Percentiles rank a stretch among this genome's conserved stretches.
phyloP scores from a whole-genome alignment of 345 rosid species.

The Excoecaria cochinchinensis region DNA sequence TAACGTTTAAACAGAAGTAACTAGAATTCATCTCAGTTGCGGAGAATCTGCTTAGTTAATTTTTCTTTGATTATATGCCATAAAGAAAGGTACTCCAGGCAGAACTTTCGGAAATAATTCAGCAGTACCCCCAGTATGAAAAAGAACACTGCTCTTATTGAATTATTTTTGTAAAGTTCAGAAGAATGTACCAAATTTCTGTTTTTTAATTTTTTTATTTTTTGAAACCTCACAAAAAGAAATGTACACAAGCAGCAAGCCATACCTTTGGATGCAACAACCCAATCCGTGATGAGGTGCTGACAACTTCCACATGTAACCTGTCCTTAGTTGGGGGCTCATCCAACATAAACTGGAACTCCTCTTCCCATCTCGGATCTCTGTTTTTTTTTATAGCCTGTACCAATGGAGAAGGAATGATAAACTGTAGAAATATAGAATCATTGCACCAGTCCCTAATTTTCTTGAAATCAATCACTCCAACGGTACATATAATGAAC shows the following conservation, averaged over 20 bases:
- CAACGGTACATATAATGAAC: neutral
- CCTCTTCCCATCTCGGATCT: conserved; percentile 96
- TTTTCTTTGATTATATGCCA: neutral
- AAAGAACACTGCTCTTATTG: neutral
- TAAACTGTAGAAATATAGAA: neutral
- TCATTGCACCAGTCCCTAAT: neutral
- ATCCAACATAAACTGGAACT: conserved; percentile 66
- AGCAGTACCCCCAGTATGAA: neutral
- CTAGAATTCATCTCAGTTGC: neutral
- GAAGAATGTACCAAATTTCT: neutral
- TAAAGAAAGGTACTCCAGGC: neutral
- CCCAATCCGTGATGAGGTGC: conserved; percentile 79
- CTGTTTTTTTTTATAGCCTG: conserved; percentile 84
- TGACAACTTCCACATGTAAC: conserved; percentile 76
- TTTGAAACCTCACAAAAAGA: neutral
- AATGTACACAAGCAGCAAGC: neutral
- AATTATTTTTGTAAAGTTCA: too few species aligned
- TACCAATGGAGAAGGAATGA: conserved; percentile 10
- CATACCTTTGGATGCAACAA: conserved; percentile 85
- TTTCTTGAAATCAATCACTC: neutral
- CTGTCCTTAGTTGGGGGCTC: conserved; percentile 75
- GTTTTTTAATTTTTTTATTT: neutral
- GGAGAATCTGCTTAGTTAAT: neutral
- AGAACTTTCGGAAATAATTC: neutral
- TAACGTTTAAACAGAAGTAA: too few species aligned